phyloP scores from a whole-genome alignment of 164 flowering plant species.

The Santalum album region DNA sequence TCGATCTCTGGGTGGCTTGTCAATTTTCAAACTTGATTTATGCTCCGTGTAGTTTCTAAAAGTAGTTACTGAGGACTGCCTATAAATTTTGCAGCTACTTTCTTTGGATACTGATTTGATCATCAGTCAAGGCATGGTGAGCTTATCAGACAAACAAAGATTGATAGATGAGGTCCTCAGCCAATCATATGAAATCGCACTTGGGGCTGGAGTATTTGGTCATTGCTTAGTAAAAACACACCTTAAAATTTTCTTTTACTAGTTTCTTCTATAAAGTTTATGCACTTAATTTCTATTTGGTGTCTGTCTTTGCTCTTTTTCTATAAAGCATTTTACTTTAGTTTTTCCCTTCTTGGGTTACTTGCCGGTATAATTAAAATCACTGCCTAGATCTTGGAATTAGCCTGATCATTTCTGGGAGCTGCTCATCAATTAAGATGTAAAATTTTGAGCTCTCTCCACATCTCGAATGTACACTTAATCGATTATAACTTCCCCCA shows the following conservation, averaged over 20 bases:
- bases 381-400: no score
- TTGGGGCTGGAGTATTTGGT: slow-evolving; percentile 65
- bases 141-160: slow-evolving; percentile 58
- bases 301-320: no score
- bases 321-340: no score
- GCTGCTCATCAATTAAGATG: no score
- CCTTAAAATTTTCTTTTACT: background rate
- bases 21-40: background rate
- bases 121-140: slow-evolving; percentile 49
- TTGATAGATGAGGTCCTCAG: slow-evolving; percentile 52
- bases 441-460: no score
- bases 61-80: background rate
- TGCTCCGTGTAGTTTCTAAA: background rate
- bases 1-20: background rate
- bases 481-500: no score
- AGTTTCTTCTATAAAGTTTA: background rate
- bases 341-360: no score
- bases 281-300: no score
- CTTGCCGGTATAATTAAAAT: no score
- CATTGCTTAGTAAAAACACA: slow-evolving; percentile 55
- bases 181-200: slow-evolving; percentile 60
- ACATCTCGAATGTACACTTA: no score
- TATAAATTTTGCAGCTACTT: slow-evolving; percentile 39
- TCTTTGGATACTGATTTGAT: slow-evolving; percentile 48
- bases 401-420: no score